Conservation (phyloP, 306 rosid species). For the Quercus berberidifolia region DNA sequence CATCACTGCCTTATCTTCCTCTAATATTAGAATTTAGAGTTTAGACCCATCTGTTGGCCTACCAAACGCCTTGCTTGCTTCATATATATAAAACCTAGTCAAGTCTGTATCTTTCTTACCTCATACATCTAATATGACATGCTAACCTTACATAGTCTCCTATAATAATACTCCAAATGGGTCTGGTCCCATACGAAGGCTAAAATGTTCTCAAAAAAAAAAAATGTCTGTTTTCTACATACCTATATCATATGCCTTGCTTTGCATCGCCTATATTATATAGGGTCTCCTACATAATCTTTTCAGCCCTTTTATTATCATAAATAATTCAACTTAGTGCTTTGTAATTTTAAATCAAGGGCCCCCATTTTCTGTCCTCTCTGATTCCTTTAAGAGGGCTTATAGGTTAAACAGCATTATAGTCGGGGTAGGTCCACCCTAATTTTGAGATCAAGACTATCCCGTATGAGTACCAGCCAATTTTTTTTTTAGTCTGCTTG, state of each 20-base stretch:
- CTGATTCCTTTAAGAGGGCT: too few species aligned
- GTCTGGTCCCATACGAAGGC: constrained; percentile 31
- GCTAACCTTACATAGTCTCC: constrained; percentile 15
- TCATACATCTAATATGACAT: constrained; percentile 22
- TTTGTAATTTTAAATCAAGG: not conserved
- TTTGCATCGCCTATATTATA: constrained; percentile 32
- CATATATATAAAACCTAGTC: constrained; percentile 28
- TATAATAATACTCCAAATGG: constrained; percentile 19
- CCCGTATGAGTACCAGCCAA: too few species aligned
- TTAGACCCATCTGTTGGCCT: constrained; percentile 52
- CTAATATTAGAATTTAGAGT: not conserved
- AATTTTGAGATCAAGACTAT: not conserved
- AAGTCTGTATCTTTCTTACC: constrained; percentile 37
- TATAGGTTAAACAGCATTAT: not conserved
- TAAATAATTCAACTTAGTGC: too few species aligned
- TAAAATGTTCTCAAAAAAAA: not conserved
- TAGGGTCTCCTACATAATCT: constrained; percentile 25
- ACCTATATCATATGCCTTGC: constrained; percentile 7
- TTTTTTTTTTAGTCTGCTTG: too few species aligned
- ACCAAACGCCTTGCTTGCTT: constrained; percentile 41
- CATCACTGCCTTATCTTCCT: constrained; percentile 41
- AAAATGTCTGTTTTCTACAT: constrained; percentile 13
- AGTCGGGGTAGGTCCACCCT: not conserved
- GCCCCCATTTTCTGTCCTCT: too few species aligned
- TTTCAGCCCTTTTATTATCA: constrained; percentile 1